phyloP scores from a whole-genome alignment of 2,329 filamentous ascomycete species.

The Claviceps monticola region DNA sequence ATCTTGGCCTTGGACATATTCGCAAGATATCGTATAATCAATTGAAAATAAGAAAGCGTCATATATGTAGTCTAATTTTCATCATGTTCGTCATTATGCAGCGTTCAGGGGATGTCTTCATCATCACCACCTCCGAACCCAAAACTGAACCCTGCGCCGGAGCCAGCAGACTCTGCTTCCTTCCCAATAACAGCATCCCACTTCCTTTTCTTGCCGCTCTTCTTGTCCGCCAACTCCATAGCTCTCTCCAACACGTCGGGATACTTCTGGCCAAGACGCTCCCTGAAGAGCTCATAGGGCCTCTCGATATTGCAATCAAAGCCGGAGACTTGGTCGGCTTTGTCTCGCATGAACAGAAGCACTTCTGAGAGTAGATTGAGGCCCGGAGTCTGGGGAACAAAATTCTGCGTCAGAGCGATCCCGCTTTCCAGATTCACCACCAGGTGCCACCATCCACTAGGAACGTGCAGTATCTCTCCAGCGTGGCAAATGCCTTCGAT shows the following conservation, averaged over 20 bases:
- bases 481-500: conserved; percentile 70
- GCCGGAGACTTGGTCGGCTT: conserved; percentile 74
- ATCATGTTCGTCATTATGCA: too few relatives aligned
- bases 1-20: not conserved
- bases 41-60: not conserved
- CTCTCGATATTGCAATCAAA: conserved; percentile 60
- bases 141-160: conserved; percentile 35
- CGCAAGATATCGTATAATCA: not conserved
- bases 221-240: conserved; percentile 49
- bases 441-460: conserved; percentile 92
- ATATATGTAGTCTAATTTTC: not conserved
- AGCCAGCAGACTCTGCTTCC: conserved; percentile 19
- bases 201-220: conserved; percentile 58
- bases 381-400: conserved; percentile 54
- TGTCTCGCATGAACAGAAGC: conserved; percentile 67
- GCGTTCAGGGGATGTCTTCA: conserved; percentile 27
- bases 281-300: conserved; percentile 62
- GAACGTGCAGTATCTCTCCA: conserved; percentile 84
- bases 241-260: conserved; percentile 56
- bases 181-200: conserved; percentile 63
- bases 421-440: conserved; percentile 78
- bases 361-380: conserved; percentile 54
- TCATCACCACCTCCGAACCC: conserved; percentile 34
- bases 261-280: conserved; percentile 47
- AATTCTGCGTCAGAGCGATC: conserved; percentile 90